Percentiles rank a stretch among this genome's conserved stretches.
These are phyloP conservation scores for Komagataella pastoris DNA, from an alignment of 805 yeast species.

Conservation along the genomic window DNA sequence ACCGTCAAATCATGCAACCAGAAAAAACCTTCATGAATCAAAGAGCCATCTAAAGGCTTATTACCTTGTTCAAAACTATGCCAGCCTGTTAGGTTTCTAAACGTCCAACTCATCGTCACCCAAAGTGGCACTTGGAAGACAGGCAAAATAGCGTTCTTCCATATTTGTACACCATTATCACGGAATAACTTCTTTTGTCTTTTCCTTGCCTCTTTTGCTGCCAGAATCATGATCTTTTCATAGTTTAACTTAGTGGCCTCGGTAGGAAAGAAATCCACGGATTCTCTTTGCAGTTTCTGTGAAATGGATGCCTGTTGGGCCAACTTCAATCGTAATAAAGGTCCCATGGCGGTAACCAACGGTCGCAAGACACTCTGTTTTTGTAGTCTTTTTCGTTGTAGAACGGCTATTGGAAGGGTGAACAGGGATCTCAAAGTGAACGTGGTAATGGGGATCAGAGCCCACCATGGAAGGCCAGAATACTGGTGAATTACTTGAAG, in stretches of 20 bases:
- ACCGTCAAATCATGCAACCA: slow-evolving; percentile 50
- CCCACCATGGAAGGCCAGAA: slow-evolving; percentile 76
- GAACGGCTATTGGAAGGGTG: slow-evolving; percentile 69
- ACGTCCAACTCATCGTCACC: slow-evolving; percentile 64
- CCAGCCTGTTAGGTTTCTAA: slow-evolving; percentile 70
- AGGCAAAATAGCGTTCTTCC: slow-evolving; percentile 72
- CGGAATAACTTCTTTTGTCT: slow-evolving; percentile 64
- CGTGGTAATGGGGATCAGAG: slow-evolving; percentile 63
- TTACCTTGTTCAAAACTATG: slow-evolving; percentile 15
- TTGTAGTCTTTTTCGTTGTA: slow-evolving; percentile 55
- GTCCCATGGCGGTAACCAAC: slow-evolving; percentile 58
- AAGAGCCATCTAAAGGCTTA: slow-evolving; percentile 33
- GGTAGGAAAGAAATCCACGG: slow-evolving; percentile 14
- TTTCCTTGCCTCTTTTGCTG: slow-evolving; percentile 66
- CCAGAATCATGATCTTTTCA: slow-evolving; percentile 64
- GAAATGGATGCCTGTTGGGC: slow-evolving; percentile 30
- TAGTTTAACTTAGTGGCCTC: slow-evolving; percentile 36
- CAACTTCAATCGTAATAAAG: slow-evolving; percentile 48
- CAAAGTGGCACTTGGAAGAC: slow-evolving; percentile 78
- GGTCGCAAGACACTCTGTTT: slow-evolving; percentile 66
- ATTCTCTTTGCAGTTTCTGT: slow-evolving; percentile 20
- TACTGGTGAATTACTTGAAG: slow-evolving; percentile 35
- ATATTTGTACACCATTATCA: slow-evolving; percentile 54
- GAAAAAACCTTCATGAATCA: slow-evolving; percentile 39
- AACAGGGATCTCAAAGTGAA: slow-evolving; percentile 46